Percentiles rank a stretch among this genome's conserved stretches.
These are phyloP conservation scores for Beta lomatogona DNA, from an alignment of 179 eudicot genomes.

Conservation along the genomic window DNA sequence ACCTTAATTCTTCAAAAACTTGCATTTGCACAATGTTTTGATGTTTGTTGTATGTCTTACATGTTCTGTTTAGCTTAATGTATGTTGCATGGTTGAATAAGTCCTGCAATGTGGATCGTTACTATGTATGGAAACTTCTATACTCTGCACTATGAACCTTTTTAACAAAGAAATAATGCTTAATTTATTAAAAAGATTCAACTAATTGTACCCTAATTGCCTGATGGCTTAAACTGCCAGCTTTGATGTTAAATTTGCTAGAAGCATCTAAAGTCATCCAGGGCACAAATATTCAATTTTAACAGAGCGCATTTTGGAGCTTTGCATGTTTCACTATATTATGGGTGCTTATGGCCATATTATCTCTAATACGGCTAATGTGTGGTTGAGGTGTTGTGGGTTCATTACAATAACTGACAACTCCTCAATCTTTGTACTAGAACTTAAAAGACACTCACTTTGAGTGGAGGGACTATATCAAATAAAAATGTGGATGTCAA, in stretches of 20 bases:
- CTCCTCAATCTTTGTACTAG: not conserved
- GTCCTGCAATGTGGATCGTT: not conserved
- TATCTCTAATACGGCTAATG: too few species aligned
- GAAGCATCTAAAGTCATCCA: too few species aligned
- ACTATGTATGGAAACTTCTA: not conserved
- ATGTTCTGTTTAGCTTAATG: not conserved
- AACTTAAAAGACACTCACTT: not conserved
- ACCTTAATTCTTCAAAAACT: slow-evolving; percentile 27
- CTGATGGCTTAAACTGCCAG: too few species aligned
- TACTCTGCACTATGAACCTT: not conserved
- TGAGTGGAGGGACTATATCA: not conserved
- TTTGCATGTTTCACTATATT: too few species aligned
- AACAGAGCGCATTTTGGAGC: too few species aligned
- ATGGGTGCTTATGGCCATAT: too few species aligned
- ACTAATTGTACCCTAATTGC: too few species aligned
- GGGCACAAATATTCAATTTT: too few species aligned
- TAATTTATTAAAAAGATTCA: not conserved
- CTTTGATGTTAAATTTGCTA: too few species aligned
- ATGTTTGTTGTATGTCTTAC: slow-evolving; percentile 3
- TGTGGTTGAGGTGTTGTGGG: too few species aligned
- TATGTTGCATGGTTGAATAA: not conserved
- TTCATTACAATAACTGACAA: too few species aligned
- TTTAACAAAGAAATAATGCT: not conserved
- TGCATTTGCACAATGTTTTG: slow-evolving; percentile 3
- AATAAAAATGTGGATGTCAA: not conserved